These are phyloP conservation scores for Nakazawaea peltata DNA, from an alignment of 805 yeast species.

Conservation along the genomic window DNA sequence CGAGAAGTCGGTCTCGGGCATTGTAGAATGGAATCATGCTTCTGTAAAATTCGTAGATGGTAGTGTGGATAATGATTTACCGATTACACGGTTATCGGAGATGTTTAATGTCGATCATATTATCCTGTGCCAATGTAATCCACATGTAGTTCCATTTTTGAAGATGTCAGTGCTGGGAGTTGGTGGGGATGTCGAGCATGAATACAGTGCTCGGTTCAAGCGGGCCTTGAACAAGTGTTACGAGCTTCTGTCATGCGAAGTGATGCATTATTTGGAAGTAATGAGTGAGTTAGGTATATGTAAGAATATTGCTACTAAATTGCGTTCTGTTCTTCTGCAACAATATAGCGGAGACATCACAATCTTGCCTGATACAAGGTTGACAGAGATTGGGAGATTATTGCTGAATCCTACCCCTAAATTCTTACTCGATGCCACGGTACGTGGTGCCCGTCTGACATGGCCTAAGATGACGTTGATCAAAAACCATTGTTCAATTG, in stretches of 20 bases:
- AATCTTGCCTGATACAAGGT: conserved; percentile 68
- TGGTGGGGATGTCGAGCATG: conserved; percentile 63
- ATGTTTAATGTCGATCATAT: conserved; percentile 98
- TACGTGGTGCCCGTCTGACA: conserved; percentile 84
- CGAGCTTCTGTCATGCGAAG: conserved; percentile 57
- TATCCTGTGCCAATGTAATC: conserved; percentile 95
- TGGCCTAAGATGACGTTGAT: conserved; percentile 90
- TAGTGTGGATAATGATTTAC: conserved; percentile 89
- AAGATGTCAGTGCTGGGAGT: conserved; percentile 58
- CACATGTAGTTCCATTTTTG: conserved; percentile 88
- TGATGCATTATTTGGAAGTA: conserved; percentile 70
- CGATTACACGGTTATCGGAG: conserved; percentile 82
- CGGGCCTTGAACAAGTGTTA: conserved; percentile 44
- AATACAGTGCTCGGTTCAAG: conserved; percentile 46
- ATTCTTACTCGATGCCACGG: conserved; percentile 58
- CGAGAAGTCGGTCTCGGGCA: conserved; percentile 73
- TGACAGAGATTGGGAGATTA: conserved; percentile 51
- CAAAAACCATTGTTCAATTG: conserved; percentile 84
- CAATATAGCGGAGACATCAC: conserved; percentile 92
- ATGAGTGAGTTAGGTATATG: conserved; percentile 70
- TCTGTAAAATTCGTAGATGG: conserved; percentile 88
- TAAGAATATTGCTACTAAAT: conserved; percentile 61
- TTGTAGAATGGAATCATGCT: conserved; percentile 76
- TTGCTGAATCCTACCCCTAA: conserved; percentile 78
- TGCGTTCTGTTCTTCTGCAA: conserved; percentile 73